A percentile compares a stretch with the other conserved stretches of the same genome.
Conservation (phyloP, 805 yeast genomes). For the Yarrowia alimentaria region DNA sequence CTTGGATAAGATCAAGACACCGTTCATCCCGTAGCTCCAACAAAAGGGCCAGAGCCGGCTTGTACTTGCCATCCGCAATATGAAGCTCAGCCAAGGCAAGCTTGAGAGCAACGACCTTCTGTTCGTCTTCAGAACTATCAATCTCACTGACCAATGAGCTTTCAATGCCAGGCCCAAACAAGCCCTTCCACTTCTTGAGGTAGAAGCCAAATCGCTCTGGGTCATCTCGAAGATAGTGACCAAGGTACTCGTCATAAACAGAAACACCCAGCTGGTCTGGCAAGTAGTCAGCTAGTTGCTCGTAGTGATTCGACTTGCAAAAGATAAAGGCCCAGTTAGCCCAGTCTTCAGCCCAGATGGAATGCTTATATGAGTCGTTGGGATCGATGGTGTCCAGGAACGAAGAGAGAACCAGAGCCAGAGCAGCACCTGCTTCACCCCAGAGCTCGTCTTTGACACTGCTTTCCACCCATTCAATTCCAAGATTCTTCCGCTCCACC, state of each 20-base stretch:
- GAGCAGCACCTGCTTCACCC: slow-evolving; percentile 54
- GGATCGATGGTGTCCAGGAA: slow-evolving; percentile 14
- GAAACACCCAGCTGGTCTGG: slow-evolving; percentile 49
- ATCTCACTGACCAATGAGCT: slow-evolving; percentile 49
- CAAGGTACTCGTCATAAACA: slow-evolving; percentile 51
- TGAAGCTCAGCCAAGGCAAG: slow-evolving; percentile 46
- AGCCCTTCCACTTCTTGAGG: slow-evolving; percentile 56
- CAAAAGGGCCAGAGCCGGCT: slow-evolving; percentile 63
- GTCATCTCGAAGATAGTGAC: slow-evolving; percentile 44
- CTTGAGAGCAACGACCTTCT: slow-evolving; percentile 33
- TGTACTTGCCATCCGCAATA: slow-evolving; percentile 55
- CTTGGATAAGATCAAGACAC: slow-evolving; percentile 57
- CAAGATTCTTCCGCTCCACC: slow-evolving; percentile 55
- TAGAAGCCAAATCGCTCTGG: slow-evolving; percentile 44
- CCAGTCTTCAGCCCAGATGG: slow-evolving; percentile 51
- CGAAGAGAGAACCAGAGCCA: slow-evolving; percentile 44
- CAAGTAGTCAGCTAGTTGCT: slow-evolving; percentile 50
- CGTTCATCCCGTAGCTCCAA: slow-evolving; percentile 53
- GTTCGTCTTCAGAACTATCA: slow-evolving; percentile 35
- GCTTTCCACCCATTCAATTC: slow-evolving; percentile 51
- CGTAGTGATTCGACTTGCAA: slow-evolving; percentile 48
- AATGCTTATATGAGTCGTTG: neutral
- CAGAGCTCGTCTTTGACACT: slow-evolving; percentile 47
- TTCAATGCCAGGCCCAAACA: slow-evolving; percentile 52
- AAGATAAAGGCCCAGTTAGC: slow-evolving; percentile 57